Evolutionary conservation across 164 flowering plant species (phyloP).

Genomic region (Saururus chinensis): DNA sequence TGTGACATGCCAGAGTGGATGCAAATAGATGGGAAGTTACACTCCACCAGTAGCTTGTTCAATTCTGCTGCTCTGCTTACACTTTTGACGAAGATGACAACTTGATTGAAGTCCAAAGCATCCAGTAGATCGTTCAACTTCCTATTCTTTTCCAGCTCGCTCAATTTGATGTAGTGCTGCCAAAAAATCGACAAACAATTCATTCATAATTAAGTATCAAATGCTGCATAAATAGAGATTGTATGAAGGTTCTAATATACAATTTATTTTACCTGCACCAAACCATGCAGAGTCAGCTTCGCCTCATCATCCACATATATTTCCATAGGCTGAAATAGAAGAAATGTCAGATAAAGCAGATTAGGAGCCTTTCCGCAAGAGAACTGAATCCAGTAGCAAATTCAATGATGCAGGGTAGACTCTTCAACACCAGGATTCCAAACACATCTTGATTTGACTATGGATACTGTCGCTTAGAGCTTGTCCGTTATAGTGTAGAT

Average conservation of each 20-base stretch:
- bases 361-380: conserved; percentile 55
- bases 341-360: conserved; percentile 59
- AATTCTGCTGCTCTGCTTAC: conserved; percentile 94
- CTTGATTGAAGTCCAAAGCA: conserved; percentile 99
- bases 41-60: conserved; percentile 86
- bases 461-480: not conserved
- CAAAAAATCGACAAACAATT: not conserved
- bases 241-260: not conserved
- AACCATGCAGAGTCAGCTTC: conserved; percentile 95
- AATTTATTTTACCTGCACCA: conserved; percentile 66
- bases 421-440: not conserved
- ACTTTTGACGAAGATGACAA: conserved; percentile 93
- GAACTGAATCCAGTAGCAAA: conserved; percentile 59
- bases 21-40: conserved; percentile 97
- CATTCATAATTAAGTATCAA: too few relatives aligned
- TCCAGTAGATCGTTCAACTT: conserved; percentile 96
- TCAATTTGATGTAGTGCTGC: conserved; percentile 97
- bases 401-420: conserved; percentile 19
- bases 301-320: conserved; percentile 99
- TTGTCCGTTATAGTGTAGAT: not conserved
- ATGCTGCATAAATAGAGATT: not conserved
- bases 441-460: not conserved
- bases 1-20: conserved; percentile 99
- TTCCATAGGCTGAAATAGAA: conserved; percentile 98
- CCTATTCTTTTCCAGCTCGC: conserved; percentile 84